Base-by-base conservation (phyloP, 371 early-diverging fungal species). In the Rhizopus sp. region DNA sequence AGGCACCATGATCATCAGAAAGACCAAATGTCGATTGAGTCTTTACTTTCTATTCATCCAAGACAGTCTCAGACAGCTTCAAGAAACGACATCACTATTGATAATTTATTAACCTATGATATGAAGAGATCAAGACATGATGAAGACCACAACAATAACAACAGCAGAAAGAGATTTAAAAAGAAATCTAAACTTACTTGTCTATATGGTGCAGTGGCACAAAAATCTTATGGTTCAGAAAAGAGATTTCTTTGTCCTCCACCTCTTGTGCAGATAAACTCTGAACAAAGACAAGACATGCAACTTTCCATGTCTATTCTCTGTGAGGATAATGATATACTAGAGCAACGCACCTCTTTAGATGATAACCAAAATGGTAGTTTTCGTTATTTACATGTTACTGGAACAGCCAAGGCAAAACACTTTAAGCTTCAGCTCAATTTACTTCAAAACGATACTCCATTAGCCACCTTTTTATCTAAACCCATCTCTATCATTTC, bases 201-300 rank as follows among this genome's bases (percentile, higher is more conserved):
- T 51, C 72, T 80, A 32, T 86, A 88, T 66, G 86, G 87, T 9
- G 70, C 84, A 3, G 88, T 88, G 10, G 94, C 92, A 7, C 94
- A 94, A 69, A 94, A 94, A 71, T 92, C 93, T 8, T 93, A 93
- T 69, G 94, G 94, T 12, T 84, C 87, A 53, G 94, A 93, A 67
- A 93, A 92, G 68, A 81, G 94, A 1, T 93, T 92, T 65, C 62
- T 93, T 35, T 93, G 93, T 58, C 94, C 94, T 49, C 93, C 94
- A 30, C 94, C 94, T 3, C 80, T 89, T n/a, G 84, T 92, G 2
- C 77, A 79, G 47, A 57, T 62, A 40, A 9, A 46, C 23, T 80
- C 84, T 37, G 69, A 44, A 35, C 50, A 23, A 49, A 15, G 39
- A 60, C 45, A 62, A 23, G 64, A 23, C 29, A 74, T 51, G 74